Percentiles rank a stretch among this genome's conserved stretches.
phyloP scores from a whole-genome alignment of 2,329 filamentous ascomycete species.

The Coniochaeta ligniaria region DNA sequence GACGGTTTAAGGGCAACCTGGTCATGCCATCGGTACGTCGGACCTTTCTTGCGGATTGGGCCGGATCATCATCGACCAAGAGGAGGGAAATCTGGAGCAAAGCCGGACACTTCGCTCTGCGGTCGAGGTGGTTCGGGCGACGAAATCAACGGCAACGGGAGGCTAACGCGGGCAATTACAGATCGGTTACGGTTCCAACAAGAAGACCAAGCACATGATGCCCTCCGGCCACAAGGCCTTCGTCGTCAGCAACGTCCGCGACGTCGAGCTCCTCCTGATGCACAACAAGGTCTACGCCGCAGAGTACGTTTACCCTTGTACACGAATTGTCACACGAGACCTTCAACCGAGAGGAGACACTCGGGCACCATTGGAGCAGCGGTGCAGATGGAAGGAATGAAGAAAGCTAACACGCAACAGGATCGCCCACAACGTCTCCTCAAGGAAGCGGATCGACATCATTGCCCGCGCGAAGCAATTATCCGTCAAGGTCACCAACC shows the following conservation, averaged over 20 bases:
- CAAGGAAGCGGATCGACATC: conserved; percentile 98
- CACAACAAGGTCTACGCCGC: conserved; percentile 99
- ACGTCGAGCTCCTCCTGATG: conserved; percentile 98
- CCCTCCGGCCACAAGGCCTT: conserved; percentile 99
- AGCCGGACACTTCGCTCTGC: background rate
- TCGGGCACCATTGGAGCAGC: background rate
- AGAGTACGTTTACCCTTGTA: conserved; percentile 63
- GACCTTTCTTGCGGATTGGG: background rate
- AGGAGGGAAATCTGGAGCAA: background rate
- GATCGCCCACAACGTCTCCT: conserved; percentile 97
- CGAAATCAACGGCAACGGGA: background rate
- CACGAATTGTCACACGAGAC: background rate
- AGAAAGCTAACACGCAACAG: conserved; percentile 35
- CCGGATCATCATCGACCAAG: background rate
- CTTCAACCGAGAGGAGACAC: background rate
- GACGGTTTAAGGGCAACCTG: conserved; percentile 93
- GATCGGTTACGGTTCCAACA: conserved; percentile 99
- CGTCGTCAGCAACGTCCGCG: conserved; percentile 93
- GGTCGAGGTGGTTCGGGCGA: background rate
- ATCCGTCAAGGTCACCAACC: conserved; percentile 99
- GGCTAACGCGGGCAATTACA: conserved; percentile 27
- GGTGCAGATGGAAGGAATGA: background rate
- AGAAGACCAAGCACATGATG: conserved; percentile 98
- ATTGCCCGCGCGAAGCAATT: conserved; percentile 95
- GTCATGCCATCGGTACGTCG: conserved; percentile 94